phyloP scores from a whole-genome alignment of 148 eudicot species.

The Rhododendron ferrugineum region DNA sequence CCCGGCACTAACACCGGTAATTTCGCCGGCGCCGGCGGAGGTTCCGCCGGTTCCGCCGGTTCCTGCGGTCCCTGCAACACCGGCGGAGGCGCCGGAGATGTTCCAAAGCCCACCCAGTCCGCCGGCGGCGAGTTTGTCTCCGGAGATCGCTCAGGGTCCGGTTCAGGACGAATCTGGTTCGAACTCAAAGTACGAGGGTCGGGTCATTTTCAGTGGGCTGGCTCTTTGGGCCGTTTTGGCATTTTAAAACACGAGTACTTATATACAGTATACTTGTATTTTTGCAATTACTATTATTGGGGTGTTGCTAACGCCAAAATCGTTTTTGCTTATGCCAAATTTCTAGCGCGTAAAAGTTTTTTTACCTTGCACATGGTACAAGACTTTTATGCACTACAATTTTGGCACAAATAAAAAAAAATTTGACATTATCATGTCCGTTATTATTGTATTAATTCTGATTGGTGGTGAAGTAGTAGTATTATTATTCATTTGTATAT shows the following conservation, averaged over 20 bases:
- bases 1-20: slow-evolving; percentile 10
- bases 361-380: too few species aligned
- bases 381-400: too few species aligned
- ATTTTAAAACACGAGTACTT: slow-evolving; percentile 3
- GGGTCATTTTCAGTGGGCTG: slow-evolving; percentile 20
- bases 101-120: slow-evolving; percentile 26
- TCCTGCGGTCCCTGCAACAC: slow-evolving; percentile 19
- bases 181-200: slow-evolving; percentile 9
- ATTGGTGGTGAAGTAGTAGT: background rate
- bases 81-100: slow-evolving; percentile 14
- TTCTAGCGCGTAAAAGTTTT: fast-evolving
- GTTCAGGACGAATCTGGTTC: slow-evolving; percentile 22
- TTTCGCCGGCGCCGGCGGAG: slow-evolving; percentile 11
- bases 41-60: slow-evolving; percentile 22
- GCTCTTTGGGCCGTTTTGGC: slow-evolving; percentile 25
- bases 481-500: background rate
- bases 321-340: background rate
- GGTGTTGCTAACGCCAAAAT: background rate
- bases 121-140: slow-evolving; percentile 7
- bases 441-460: background rate
- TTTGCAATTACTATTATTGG: background rate
- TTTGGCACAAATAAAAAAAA: too few species aligned
- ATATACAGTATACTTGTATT: too few species aligned
- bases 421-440: too few species aligned
- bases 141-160: slow-evolving; percentile 27